phyloP scores from a whole-genome alignment of 1,284 basidiomycete species.

The Fistulina hepatica region DNA sequence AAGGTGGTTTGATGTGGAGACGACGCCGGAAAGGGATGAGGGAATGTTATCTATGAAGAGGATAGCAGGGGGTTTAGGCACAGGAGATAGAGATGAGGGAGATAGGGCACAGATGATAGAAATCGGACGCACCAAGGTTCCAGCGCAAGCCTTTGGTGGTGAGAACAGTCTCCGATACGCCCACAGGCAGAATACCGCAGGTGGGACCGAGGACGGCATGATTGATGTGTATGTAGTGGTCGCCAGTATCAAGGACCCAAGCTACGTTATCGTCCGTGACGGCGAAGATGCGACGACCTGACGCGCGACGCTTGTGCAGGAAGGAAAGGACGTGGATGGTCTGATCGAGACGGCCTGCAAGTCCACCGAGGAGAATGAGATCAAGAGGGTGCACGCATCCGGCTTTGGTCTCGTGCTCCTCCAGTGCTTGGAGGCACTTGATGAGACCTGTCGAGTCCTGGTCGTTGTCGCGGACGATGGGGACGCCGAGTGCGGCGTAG shows the following conservation, averaged over 20 bases:
- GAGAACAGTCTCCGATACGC: constrained; percentile 63
- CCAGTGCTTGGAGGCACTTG: constrained; percentile 73
- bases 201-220: constrained; percentile 71
- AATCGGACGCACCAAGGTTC: constrained; percentile 73
- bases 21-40: constrained; percentile 70
- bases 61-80: constrained; percentile 3
- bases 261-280: constrained; percentile 82
- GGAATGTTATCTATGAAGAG: constrained; percentile 35
- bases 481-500: constrained; percentile 61
- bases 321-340: constrained; percentile 85
- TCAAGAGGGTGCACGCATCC: constrained; percentile 39
- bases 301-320: constrained; percentile 70
- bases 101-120: constrained; percentile 3
- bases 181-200: constrained; percentile 89
- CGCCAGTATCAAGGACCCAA: constrained; percentile 78
- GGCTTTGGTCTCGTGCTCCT: constrained; percentile 25
- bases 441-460: constrained; percentile 90
- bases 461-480: constrained; percentile 55
- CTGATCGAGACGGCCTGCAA: constrained; percentile 89
- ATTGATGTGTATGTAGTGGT: constrained; percentile 70
- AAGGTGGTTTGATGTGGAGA: constrained; percentile 92
- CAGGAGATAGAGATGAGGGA: constrained; percentile 2
- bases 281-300: constrained; percentile 54
- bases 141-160: constrained; percentile 81
- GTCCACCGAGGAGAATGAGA: constrained; percentile 78